phyloP scores from a whole-genome alignment of 352 stramenopile species.

The Pythium guiyangense region DNA sequence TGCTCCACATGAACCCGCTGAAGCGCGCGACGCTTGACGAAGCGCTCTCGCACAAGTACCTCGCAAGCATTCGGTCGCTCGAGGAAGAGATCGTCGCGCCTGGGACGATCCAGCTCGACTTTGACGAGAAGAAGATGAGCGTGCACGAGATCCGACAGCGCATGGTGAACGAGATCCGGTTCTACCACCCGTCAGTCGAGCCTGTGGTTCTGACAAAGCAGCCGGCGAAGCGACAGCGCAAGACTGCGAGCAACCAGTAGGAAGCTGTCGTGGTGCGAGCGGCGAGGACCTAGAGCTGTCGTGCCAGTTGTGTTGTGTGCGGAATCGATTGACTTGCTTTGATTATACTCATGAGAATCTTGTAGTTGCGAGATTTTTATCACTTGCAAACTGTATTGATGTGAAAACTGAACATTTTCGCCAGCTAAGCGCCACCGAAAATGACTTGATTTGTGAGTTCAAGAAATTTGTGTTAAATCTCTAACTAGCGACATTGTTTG shows the following conservation, averaged over 20 bases:
- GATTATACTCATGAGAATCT: too few relatives aligned
- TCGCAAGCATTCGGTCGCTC: constrained; percentile 79
- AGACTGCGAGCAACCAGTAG: constrained; percentile 1
- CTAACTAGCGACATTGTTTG: too few relatives aligned
- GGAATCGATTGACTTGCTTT: too few relatives aligned
- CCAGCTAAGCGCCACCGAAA: too few relatives aligned
- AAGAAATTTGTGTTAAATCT: too few relatives aligned
- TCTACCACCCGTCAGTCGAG: constrained; percentile 54
- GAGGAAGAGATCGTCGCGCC: constrained; percentile 85
- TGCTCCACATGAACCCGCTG: constrained; percentile 85
- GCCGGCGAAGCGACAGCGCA: constrained; percentile 13
- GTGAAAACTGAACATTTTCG: too few relatives aligned
- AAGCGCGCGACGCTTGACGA: constrained; percentile 81
- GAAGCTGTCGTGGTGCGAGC: neutral
- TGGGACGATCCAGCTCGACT: constrained; percentile 78
- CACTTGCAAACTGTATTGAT: too few relatives aligned
- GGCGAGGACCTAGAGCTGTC: too few relatives aligned
- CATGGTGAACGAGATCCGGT: constrained; percentile 75
- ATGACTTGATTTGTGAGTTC: too few relatives aligned
- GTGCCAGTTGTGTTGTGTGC: too few relatives aligned
- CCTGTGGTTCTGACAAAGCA: constrained; percentile 11
- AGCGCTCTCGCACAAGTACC: constrained; percentile 78
- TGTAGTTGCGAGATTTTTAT: too few relatives aligned
- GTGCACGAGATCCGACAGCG: constrained; percentile 76
- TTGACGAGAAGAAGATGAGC: constrained; percentile 84